phyloP scores from a whole-genome alignment of 163 green algal genomes.

The Volvox carteri region DNA sequence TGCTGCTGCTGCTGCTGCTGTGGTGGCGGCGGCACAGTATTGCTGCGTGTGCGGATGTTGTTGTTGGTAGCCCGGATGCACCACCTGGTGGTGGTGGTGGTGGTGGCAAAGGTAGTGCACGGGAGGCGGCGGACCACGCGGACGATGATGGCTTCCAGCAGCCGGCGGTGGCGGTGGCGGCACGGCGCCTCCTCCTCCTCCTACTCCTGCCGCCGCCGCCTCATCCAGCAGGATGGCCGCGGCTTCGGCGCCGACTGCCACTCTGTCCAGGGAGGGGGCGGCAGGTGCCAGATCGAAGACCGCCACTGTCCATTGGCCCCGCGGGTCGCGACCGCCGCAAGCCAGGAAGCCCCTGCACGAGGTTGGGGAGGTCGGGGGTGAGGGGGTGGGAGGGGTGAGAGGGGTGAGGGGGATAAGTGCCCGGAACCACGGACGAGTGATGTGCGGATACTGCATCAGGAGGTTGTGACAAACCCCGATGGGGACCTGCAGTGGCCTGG shows the following conservation, averaged over 20 bases:
- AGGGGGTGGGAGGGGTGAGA: neutral
- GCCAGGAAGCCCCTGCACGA: conserved; percentile 36
- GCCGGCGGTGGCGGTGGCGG: neutral
- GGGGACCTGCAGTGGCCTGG: too few species aligned
- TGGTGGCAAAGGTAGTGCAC: neutral
- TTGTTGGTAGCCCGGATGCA: neutral
- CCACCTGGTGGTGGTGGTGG: neutral
- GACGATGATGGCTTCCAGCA: neutral
- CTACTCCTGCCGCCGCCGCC: neutral
- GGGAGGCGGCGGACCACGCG: neutral
- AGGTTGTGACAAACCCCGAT: too few species aligned
- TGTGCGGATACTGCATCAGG: too few species aligned
- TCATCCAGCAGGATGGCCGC: conserved; percentile 13
- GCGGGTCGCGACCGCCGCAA: conserved; percentile 20
- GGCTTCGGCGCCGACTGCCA: neutral
- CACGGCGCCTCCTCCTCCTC: neutral
- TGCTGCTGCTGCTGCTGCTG: neutral
- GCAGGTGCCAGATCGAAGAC: conserved; percentile 32
- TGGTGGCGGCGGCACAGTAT: neutral
- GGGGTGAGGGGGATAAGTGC: neutral
- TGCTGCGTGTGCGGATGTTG: neutral
- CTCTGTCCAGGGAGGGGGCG: conserved; percentile 43
- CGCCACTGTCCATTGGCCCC: conserved; percentile 9
- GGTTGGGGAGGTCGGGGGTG: neutral
- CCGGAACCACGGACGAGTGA: neutral